Evolutionary conservation across 2,329 filamentous ascomycete species (phyloP).

Genomic region (Penicillium concentricum): DNA sequence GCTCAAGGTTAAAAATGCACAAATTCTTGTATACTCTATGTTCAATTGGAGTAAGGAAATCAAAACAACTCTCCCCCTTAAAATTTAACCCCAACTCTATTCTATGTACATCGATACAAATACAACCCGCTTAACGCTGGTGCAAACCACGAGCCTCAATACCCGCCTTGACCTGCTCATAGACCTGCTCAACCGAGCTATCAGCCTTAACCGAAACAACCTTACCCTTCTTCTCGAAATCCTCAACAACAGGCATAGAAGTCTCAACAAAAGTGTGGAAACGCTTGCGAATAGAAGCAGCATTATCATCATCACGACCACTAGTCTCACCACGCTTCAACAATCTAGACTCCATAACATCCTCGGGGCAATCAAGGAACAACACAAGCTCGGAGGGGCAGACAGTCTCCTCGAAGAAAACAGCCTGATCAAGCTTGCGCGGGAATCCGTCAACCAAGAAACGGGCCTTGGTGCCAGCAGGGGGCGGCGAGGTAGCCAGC

Average conservation of each 20-base stretch:
- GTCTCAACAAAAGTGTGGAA: constrained; percentile 94
- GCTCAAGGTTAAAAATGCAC: not conserved
- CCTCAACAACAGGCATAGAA: constrained; percentile 93
- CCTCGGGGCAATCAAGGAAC: constrained; percentile 92
- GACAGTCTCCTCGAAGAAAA: constrained; percentile 88
- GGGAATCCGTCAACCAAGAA: constrained; percentile 87
- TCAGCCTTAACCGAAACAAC: constrained; percentile 80
- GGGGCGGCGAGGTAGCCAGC: constrained; percentile 51
- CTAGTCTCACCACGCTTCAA: constrained; percentile 90
- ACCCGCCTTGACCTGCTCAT: constrained; percentile 52
- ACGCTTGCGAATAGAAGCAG: constrained; percentile 91
- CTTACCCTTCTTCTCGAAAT: constrained; percentile 72
- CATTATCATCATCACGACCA: constrained; percentile 89
- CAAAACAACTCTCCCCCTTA: not conserved
- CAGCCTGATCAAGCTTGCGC: constrained; percentile 93
- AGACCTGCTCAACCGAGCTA: constrained; percentile 64
- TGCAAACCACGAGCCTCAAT: constrained; percentile 46
- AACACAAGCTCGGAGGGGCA: constrained; percentile 81
- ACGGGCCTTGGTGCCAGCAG: constrained; percentile 54
- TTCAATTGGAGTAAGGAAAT: not conserved
- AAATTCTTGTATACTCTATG: constrained; percentile 2
- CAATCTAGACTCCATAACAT: constrained; percentile 79
- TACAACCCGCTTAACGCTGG: constrained; percentile 16
- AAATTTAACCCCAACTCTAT: not conserved
- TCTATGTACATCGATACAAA: constrained; percentile 8